Base-by-base conservation (phyloP, 2,329 filamentous ascomycete genomes). In the Aureobasidium sp. region DNA sequence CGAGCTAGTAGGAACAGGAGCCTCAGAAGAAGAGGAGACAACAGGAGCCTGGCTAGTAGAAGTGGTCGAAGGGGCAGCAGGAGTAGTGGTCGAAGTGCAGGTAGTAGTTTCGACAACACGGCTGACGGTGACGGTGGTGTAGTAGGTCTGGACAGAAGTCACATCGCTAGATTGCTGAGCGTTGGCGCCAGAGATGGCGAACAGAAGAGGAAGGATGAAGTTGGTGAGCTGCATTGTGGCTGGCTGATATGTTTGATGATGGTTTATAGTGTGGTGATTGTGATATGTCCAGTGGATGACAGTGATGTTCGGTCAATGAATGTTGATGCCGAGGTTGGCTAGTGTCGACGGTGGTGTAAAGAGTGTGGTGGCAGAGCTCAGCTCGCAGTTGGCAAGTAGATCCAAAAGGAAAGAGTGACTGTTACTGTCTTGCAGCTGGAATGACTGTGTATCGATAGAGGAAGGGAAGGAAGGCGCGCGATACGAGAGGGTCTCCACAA, bases 71-170 rank as follows among this genome's bases (percentile, higher is more conserved):
- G 26, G 23, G 13, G 32, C 52, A 8, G 42, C 4, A 39, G 61
- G 50, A 41, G 61, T 50, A n/a, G 61, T 62, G 26, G 44, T 62
- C 9, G 61, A 51, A 3, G 61, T 58, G 47, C 52, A 58, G 15
- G 53, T 59, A 23, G 61, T 63, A 20, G 61, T 63, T 20, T 51
- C 55, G 37, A 58, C 61, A 15, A 59, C 61, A 46, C 52, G 51
- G 52, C 36, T 57, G 37, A 65, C 62, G 37, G 62, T 64, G 46
- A 53, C 57, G 39, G 64, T 65, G 32, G 60, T 63, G 62, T 63
- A 64, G 60, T 60, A 62, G 29, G 64, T 65, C 6, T 27, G 57
- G 17, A 63, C 63, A 8, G 53, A 46, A 41, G 64, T 65, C 37
- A 32, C 36, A 29, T 47, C 53, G 7, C 7, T 9, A 20, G 32